These are phyloP conservation scores for Garcileccinum viscosum DNA, from an alignment of 1,284 basidiomycete species.

Conservation along the genomic window DNA sequence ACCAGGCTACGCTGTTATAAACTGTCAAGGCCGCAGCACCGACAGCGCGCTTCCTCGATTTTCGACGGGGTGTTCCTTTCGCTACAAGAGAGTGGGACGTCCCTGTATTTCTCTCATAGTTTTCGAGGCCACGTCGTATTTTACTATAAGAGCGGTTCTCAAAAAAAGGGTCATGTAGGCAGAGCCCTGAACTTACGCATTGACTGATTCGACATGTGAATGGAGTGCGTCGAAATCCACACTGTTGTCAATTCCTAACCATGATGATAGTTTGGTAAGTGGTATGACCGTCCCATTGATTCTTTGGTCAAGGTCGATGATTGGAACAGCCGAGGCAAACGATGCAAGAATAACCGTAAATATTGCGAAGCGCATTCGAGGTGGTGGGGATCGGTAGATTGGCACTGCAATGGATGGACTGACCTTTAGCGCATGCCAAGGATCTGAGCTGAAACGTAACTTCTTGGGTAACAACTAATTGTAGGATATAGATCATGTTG, in stretches of 20 bases:
- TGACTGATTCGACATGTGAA: background rate
- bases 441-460: too few relatives aligned
- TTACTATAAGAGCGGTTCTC: background rate
- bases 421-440: too few relatives aligned
- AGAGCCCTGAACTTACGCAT: background rate
- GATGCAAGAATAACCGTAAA: background rate
- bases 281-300: background rate
- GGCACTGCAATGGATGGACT: too few relatives aligned
- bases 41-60: background rate
- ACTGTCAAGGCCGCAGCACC: background rate
- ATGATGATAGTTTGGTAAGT: background rate
- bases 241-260: background rate
- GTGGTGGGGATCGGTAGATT: background rate
- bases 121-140: background rate
- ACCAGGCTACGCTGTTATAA: background rate
- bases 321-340: background rate
- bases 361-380: background rate
- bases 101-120: background rate
- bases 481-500: too few relatives aligned
- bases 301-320: background rate
- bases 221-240: background rate
- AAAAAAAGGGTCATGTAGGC: background rate
- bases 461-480: too few relatives aligned
- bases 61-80: background rate
- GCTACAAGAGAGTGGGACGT: background rate